A percentile compares a stretch with the other conserved stretches of the same genome.
Evolutionary conservation across 495 filamentous ascomycete genomes (phyloP).

Genomic region (Hypoxylon intermedium): DNA sequence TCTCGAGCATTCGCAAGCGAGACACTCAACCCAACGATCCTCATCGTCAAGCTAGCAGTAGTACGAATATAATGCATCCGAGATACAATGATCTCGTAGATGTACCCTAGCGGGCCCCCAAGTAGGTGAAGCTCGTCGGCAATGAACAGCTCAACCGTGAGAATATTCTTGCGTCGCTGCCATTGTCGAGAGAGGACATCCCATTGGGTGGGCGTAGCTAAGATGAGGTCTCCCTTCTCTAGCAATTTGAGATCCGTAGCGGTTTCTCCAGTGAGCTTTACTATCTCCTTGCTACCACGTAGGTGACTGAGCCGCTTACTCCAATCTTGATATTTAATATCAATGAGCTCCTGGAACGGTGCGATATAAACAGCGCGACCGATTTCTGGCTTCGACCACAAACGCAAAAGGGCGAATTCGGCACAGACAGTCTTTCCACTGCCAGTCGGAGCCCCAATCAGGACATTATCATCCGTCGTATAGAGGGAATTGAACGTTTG

Average conservation of each 20-base stretch:
- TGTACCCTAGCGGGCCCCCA: constrained; percentile 86
- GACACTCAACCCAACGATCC: constrained; percentile 89
- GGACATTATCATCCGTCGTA: constrained; percentile 88
- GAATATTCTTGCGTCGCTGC: constrained; percentile 94
- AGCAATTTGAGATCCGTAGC: constrained; percentile 89
- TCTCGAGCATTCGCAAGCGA: constrained; percentile 92
- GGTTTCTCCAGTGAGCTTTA: constrained; percentile 93
- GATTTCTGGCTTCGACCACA: constrained; percentile 77
- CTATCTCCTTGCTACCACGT: constrained; percentile 85
- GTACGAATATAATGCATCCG: constrained; percentile 96
- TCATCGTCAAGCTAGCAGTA: constrained; percentile 82
- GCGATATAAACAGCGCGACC: constrained; percentile 93
- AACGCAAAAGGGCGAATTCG: constrained; percentile 87
- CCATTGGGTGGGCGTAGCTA: constrained; percentile 94
- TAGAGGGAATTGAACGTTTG: constrained; percentile 95
- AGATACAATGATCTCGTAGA: constrained; percentile 95
- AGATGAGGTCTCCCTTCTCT: constrained; percentile 85
- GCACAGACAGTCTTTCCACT: constrained; percentile 97
- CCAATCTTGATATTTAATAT: constrained; percentile 83
- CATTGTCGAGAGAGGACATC: constrained; percentile 94
- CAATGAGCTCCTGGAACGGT: constrained; percentile 93
- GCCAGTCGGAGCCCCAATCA: constrained; percentile 86
- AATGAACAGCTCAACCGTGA: constrained; percentile 89
- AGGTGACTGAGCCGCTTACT: constrained; percentile 73
- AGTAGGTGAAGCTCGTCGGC: constrained; percentile 96